These are phyloP conservation scores for Globisporangium alternatum DNA, from an alignment of 352 stramenopile species.

Conservation along the genomic window DNA sequence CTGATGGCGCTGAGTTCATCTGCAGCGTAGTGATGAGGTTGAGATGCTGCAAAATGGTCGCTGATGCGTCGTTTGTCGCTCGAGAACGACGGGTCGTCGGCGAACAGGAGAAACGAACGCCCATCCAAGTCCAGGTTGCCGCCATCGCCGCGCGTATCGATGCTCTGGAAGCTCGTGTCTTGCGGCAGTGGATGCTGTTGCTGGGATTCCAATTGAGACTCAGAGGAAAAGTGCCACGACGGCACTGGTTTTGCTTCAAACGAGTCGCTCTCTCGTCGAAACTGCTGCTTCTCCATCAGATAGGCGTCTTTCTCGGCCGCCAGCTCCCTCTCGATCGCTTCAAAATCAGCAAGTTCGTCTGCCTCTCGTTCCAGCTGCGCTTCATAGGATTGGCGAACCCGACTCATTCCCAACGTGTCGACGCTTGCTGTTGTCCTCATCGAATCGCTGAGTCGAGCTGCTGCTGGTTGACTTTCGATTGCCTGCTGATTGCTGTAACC, in stretches of 20 bases:
- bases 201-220: not conserved
- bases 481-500: not conserved
- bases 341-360: constrained; percentile 75
- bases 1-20: constrained; percentile 76
- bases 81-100: constrained; percentile 12
- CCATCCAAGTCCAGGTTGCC: constrained; percentile 38
- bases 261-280: not conserved
- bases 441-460: constrained; percentile 17
- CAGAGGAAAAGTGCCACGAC: constrained; percentile 10
- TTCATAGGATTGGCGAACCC: constrained; percentile 54
- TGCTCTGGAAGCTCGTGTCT: not conserved
- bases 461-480: not conserved
- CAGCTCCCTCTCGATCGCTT: constrained; percentile 68
- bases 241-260: not conserved
- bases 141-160: constrained; percentile 8
- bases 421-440: constrained; percentile 33
- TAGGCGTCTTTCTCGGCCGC: constrained; percentile 61
- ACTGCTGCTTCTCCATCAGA: constrained; percentile 33
- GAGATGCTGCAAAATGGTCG: constrained; percentile 18
- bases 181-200: constrained; percentile 1
- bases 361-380: constrained; percentile 53
- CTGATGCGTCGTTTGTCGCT: constrained; percentile 16
- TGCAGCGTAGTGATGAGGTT: constrained; percentile 5
- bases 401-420: constrained; percentile 58
- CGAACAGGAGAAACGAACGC: constrained; percentile 48